Percentiles rank a stretch among this genome's conserved stretches.
These are phyloP conservation scores for Clarireedia homoeocarpa DNA, from an alignment of 2,329 filamentous ascomycete genomes.

Conservation along the genomic window DNA sequence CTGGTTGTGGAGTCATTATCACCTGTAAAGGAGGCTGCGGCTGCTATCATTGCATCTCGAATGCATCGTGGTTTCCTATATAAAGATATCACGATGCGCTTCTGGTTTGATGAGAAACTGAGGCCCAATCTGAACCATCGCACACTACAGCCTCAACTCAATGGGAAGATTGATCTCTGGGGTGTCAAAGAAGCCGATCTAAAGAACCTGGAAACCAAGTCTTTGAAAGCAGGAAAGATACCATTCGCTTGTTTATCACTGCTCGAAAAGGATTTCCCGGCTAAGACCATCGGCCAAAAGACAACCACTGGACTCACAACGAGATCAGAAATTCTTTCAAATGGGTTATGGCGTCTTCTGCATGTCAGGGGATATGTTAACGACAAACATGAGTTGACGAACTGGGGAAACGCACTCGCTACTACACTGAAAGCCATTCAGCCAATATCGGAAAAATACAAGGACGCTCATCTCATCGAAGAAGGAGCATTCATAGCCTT, in stretches of 20 bases:
- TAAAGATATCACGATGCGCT: conserved; percentile 67
- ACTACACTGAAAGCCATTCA: conserved; percentile 57
- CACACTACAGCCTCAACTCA: conserved; percentile 41
- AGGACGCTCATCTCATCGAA: conserved; percentile 47
- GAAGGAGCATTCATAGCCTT: conserved; percentile 77
- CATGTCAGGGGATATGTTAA: conserved; percentile 83
- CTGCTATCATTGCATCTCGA: conserved; percentile 70
- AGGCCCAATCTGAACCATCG: conserved; percentile 61
- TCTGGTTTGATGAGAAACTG: conserved; percentile 74
- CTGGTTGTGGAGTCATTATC: conserved; percentile 69
- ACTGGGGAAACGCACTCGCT: conserved; percentile 75
- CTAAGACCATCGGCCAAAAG: conserved; percentile 48
- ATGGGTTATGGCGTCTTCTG: conserved; percentile 81
- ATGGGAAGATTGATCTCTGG: conserved; percentile 52
- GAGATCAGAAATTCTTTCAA: conserved; percentile 62
- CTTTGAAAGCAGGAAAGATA: conserved; percentile 37
- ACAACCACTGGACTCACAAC: conserved; percentile 39
- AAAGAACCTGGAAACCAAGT: conserved; percentile 37
- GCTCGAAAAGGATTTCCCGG: conserved; percentile 59
- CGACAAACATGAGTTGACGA: conserved; percentile 67
- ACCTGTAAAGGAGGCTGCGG: conserved; percentile 65
- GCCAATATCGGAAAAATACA: conserved; percentile 37
- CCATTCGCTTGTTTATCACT: conserved; percentile 60
- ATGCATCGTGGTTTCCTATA: conserved; percentile 78
- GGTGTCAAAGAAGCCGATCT: conserved; percentile 54